These are phyloP conservation scores for Aureobasidium pullulans DNA, from an alignment of 2,329 filamentous ascomycete genomes.

Conservation along the genomic window DNA sequence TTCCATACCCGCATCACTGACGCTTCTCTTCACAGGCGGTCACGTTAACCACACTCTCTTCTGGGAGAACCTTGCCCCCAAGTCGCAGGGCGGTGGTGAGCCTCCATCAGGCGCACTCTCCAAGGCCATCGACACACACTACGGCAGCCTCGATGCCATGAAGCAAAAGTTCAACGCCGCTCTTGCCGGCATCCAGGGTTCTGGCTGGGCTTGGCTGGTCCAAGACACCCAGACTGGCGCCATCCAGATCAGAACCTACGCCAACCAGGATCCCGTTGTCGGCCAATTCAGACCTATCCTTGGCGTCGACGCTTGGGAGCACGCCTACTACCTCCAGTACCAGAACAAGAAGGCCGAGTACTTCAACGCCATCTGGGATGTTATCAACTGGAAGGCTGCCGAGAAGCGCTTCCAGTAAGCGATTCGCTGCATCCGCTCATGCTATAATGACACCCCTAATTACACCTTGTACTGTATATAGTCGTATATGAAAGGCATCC, in stretches of 20 bases:
- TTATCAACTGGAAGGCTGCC: slow-evolving; percentile 91
- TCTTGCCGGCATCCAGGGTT: slow-evolving; percentile 58
- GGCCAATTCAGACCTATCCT: slow-evolving; percentile 76
- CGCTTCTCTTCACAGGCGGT: slow-evolving; percentile 35
- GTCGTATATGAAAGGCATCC: not conserved
- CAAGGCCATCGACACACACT: slow-evolving; percentile 52
- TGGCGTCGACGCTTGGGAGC: slow-evolving; percentile 92
- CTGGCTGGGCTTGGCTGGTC: slow-evolving; percentile 57
- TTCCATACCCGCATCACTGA: not conserved
- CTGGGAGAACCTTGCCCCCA: slow-evolving; percentile 64
- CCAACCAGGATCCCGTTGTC: slow-evolving; percentile 82
- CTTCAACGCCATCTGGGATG: slow-evolving; percentile 88
- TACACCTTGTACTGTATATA: slow-evolving; percentile 1
- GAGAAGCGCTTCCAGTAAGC: slow-evolving; percentile 60
- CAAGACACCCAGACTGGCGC: slow-evolving; percentile 54
- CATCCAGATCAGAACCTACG: slow-evolving; percentile 62
- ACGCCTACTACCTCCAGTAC: slow-evolving; percentile 93
- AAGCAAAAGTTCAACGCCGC: slow-evolving; percentile 59
- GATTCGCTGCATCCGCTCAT: slow-evolving; percentile 16
- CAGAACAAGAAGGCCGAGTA: slow-evolving; percentile 97
- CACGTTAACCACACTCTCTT: slow-evolving; percentile 63
- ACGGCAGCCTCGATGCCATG: slow-evolving; percentile 51
- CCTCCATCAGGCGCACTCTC: slow-evolving; percentile 51
- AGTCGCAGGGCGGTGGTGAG: slow-evolving; percentile 58
- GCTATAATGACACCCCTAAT: slow-evolving; percentile 4